Evolutionary conservation across 1,284 basidiomycete genomes (phyloP), one percentile per base, ranked within the genome.

Genomic region (Papiliotrema laurentii): DNA sequence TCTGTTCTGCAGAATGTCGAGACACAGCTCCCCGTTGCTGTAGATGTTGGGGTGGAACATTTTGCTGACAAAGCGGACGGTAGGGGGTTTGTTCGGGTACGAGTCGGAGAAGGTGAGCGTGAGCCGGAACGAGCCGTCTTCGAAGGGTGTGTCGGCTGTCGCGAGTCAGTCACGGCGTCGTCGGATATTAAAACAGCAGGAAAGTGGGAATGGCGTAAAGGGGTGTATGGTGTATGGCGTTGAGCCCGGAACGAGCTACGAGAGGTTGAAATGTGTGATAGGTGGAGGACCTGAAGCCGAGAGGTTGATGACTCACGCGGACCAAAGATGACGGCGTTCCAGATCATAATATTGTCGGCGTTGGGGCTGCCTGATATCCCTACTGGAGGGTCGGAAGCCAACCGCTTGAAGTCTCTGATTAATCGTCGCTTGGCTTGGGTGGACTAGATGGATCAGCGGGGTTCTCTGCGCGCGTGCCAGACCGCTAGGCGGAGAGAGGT

Each of bases 21-120:
- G 80, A 73, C 94, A 98, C 45, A 98, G 84, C 71, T 97, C 94
- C 54, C 94, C 94, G 63, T 97, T 97, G 45, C 89, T 89, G 74
- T 97, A 98, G 14, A 98, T 93, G 75, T 97, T 98, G 0, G 94
- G 94, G 71, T 98, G 94, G 77, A 97, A 97, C 93, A 97, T 97
- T 56, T 90, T 85, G 40, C 87, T 90, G 24, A 97, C 80, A 78
- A 98, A 98, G 70, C 94, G 93, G 63, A 97, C 94, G 2, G 87
- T 88, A 5, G 94, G 94, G 0, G 94, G 91, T 71, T 97, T 97
- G 79, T 97, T 97, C 16, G 94, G 94, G 73, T 98, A 97, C 3
- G 89, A 87, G 70, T 98, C 94, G 72, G 97, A 93, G 64, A 97
- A 97, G 0, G 88, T 91, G 44, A 98, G 81, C 31, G 93, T 80